phyloP scores from a whole-genome alignment of 495 filamentous ascomycete species.

The Halenospora varia region DNA sequence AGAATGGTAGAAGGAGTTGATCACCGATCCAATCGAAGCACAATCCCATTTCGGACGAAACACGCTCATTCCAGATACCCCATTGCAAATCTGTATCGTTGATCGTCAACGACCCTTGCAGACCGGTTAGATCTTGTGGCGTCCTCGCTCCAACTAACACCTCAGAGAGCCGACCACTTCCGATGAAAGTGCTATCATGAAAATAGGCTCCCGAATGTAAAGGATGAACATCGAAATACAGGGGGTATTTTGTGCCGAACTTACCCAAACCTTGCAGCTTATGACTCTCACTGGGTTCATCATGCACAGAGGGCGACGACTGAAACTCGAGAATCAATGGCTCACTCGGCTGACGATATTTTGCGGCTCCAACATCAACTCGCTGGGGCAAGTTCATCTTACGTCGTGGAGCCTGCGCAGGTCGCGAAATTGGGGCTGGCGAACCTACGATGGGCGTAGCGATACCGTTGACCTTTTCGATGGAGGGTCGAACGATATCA shows the following conservation, averaged over 20 bases:
- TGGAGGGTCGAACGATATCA: slow-evolving; percentile 11
- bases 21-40: slow-evolving; percentile 54
- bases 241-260: slow-evolving; percentile 63
- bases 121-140: slow-evolving; percentile 24
- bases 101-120: slow-evolving; percentile 33
- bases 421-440: background rate
- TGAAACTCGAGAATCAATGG: slow-evolving; percentile 30
- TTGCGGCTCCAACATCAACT: slow-evolving; percentile 44
- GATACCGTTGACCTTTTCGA: background rate
- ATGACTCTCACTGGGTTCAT: slow-evolving; percentile 26
- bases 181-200: slow-evolving; percentile 71
- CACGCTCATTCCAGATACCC: slow-evolving; percentile 65
- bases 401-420: background rate
- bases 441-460: background rate
- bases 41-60: slow-evolving; percentile 63
- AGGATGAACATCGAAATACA: slow-evolving; percentile 70
- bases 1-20: slow-evolving; percentile 23
- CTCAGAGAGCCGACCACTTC: slow-evolving; percentile 60
- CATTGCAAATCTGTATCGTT: slow-evolving; percentile 53
- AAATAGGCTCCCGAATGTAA: slow-evolving; percentile 68
- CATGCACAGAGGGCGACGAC: slow-evolving; percentile 10
- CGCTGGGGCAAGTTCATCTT: slow-evolving; percentile 51
- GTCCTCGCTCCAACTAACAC: slow-evolving; percentile 35
- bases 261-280: slow-evolving; percentile 54
- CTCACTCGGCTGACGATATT: slow-evolving; percentile 45